These are phyloP conservation scores for Sphaerobolus stellatus DNA, from an alignment of 1,284 basidiomycete genomes.

Conservation along the genomic window DNA sequence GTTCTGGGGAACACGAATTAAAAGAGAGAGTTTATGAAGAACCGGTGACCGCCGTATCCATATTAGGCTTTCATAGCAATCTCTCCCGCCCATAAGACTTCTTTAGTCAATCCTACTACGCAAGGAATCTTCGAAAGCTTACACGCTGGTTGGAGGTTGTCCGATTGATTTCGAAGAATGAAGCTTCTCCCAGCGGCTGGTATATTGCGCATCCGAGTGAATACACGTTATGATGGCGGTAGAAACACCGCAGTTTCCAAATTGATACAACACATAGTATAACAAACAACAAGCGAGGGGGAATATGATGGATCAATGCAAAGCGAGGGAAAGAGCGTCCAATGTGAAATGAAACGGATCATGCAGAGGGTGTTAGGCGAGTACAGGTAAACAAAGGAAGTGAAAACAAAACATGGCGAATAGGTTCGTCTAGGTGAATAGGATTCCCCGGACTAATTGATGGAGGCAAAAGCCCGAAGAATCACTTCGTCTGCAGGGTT, in stretches of 20 bases:
- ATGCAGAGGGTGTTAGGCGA: not conserved
- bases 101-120: too few species aligned
- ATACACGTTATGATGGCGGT: not conserved
- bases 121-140: too few species aligned
- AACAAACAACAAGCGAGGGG: not conserved
- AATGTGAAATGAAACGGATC: not conserved
- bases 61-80: not conserved
- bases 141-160: too few species aligned
- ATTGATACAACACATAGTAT: slow-evolving; percentile 11
- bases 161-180: slow-evolving; percentile 8
- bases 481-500: slow-evolving; percentile 54
- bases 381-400: not conserved
- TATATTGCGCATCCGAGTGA: too few species aligned
- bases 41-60: slow-evolving; percentile 1
- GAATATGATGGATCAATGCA: not conserved
- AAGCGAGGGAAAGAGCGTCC: not conserved
- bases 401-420: not conserved
- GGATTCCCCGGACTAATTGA: slow-evolving; percentile 7
- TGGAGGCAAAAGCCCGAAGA: slow-evolving; percentile 11
- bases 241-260: not conserved
- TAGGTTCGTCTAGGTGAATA: not conserved
- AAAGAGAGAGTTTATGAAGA: too few species aligned
- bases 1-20: too few species aligned
- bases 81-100: too few species aligned
- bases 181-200: too few species aligned